Percentiles rank a stretch among this genome's conserved stretches.
Evolutionary conservation across 2,329 filamentous ascomycete species (phyloP).

Genomic region (Septoria linicola): DNA sequence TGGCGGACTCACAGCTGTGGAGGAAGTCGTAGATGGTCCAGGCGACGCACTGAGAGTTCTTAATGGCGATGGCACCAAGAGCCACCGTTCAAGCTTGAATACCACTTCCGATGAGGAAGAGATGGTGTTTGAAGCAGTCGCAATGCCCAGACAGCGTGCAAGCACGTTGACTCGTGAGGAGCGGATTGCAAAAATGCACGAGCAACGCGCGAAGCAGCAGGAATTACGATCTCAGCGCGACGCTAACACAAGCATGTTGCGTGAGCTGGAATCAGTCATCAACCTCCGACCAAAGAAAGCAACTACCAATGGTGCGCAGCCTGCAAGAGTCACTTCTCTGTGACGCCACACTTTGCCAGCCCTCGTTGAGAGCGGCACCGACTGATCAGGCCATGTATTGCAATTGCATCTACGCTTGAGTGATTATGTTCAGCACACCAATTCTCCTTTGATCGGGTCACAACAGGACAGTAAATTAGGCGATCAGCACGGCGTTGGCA

Average conservation of each 20-base stretch:
- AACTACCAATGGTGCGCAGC: slow-evolving; percentile 11
- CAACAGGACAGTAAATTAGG: slow-evolving; percentile 7
- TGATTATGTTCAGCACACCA: no score
- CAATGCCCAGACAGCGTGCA: slow-evolving; percentile 60
- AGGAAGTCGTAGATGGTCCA: slow-evolving; percentile 56
- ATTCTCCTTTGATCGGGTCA: not conserved
- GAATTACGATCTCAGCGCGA: slow-evolving; percentile 71
- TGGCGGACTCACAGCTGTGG: slow-evolving; percentile 60
- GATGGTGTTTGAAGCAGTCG: slow-evolving; percentile 89
- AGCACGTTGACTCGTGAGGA: slow-evolving; percentile 78
- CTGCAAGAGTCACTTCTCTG: slow-evolving; percentile 17
- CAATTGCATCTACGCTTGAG: no score
- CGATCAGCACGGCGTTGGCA: slow-evolving; percentile 10
- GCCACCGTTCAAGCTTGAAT: slow-evolving; percentile 50
- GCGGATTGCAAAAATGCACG: slow-evolving; percentile 80
- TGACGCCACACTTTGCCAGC: slow-evolving; percentile 3
- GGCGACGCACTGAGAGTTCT: slow-evolving; percentile 73
- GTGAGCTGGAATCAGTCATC: slow-evolving; percentile 89
- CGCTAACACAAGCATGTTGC: slow-evolving; percentile 83
- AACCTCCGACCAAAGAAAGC: slow-evolving; percentile 29
- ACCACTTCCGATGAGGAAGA: slow-evolving; percentile 55
- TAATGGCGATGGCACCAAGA: slow-evolving; percentile 61
- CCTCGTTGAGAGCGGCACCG: not conserved
- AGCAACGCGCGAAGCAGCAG: slow-evolving; percentile 76
- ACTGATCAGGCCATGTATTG: no score